Conservation (phyloP, 2,329 filamentous ascomycete species). For the Periconia macrospinosa region DNA sequence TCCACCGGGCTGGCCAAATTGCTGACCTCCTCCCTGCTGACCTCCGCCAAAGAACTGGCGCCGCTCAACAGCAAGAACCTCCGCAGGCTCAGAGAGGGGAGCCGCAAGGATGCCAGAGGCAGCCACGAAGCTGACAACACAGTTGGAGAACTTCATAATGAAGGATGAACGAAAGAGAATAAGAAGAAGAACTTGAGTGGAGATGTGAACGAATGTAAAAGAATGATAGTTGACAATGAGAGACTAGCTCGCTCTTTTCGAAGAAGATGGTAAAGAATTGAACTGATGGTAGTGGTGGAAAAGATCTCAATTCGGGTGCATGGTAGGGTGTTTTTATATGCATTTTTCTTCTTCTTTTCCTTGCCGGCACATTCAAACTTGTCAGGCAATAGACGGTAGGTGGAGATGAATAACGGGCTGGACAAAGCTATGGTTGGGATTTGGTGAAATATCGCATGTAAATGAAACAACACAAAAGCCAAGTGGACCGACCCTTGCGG, state of each 20-base stretch:
- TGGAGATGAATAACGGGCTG: neutral
- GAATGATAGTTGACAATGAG: neutral
- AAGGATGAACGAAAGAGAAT: neutral
- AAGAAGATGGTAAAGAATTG: neutral
- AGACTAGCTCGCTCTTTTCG: neutral
- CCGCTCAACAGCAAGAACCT: neutral
- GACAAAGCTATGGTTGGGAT: neutral
- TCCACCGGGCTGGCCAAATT: no score
- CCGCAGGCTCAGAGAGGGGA: neutral
- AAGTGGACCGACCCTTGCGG: neutral
- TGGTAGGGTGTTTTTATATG: neutral
- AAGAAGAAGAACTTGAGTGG: neutral
- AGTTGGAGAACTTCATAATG: neutral
- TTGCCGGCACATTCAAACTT: no score
- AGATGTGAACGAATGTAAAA: neutral
- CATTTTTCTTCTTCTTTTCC: neutral
- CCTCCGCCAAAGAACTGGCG: neutral
- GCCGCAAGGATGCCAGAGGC: neutral
- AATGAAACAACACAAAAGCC: neutral
- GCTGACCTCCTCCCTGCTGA: no score
- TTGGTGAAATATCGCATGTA: neutral
- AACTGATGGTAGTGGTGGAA: neutral
- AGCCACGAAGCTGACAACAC: neutral
- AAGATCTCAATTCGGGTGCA: neutral
- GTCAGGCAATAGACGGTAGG: neutral